These are phyloP conservation scores for Brassica nigra DNA, from an alignment of 345 rosid genomes.

Conservation along the genomic window DNA sequence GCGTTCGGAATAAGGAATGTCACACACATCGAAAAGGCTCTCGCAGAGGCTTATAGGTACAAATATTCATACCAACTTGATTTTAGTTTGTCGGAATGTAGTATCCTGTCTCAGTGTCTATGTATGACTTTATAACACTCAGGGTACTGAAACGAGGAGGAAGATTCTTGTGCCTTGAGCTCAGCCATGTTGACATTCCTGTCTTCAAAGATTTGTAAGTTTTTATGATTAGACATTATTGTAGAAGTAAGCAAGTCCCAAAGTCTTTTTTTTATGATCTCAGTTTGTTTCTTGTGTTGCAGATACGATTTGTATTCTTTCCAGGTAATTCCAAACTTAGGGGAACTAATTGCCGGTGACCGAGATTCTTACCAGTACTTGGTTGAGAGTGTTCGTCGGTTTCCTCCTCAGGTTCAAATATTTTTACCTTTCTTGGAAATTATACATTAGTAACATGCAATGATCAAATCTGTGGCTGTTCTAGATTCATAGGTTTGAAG, in stretches of 20 bases:
- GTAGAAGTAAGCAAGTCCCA: background rate
- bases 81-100: background rate
- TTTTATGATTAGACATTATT: background rate
- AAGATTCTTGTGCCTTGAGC: slow-evolving; percentile 91
- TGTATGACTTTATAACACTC: slow-evolving; percentile 1
- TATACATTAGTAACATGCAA: background rate
- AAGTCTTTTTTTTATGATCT: background rate
- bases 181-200: slow-evolving; percentile 88
- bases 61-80: background rate
- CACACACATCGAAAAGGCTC: slow-evolving; percentile 91
- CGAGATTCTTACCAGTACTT: slow-evolving; percentile 84
- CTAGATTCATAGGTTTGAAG: background rate
- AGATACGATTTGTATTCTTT: slow-evolving; percentile 89
- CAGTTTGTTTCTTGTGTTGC: slow-evolving; percentile 35
- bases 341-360: slow-evolving; percentile 82
- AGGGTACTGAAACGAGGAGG: slow-evolving; percentile 93
- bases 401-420: slow-evolving; percentile 69
- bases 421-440: no score
- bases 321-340: slow-evolving; percentile 75
- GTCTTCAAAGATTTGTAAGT: slow-evolving; percentile 86
- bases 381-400: slow-evolving; percentile 89
- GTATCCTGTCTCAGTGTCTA: background rate
- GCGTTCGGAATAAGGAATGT: slow-evolving; percentile 99
- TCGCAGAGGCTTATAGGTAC: slow-evolving; percentile 84
- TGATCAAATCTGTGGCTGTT: slow-evolving; percentile 3